Evolutionary conservation across 1,284 basidiomycete genomes (phyloP).

Genomic region (Cutaneotrichosporon dermatis): DNA sequence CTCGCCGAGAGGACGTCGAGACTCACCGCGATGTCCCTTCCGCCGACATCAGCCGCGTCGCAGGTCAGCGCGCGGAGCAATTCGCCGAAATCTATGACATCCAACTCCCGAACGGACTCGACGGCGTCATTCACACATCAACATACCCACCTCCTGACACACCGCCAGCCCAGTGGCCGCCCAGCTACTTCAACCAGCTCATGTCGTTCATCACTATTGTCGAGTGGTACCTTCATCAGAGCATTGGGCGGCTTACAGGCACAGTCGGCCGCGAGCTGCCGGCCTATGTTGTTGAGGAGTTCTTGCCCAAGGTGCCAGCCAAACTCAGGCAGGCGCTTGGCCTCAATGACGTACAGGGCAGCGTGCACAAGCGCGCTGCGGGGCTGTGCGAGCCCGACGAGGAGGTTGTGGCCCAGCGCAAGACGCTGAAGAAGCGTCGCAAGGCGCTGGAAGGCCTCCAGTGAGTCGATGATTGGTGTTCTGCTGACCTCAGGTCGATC

Average conservation of each 20-base stretch:
- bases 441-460: not conserved
- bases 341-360: conserved; percentile 10
- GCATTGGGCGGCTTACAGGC: not conserved
- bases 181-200: not conserved
- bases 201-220: not conserved
- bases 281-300: conserved; percentile 4
- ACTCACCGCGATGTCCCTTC: not conserved
- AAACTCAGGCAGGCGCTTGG: conserved; percentile 14
- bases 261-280: not conserved
- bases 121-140: too few relatives aligned
- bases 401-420: conserved; percentile 9
- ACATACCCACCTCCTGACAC: not conserved
- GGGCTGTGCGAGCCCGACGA: conserved; percentile 15
- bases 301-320: conserved; percentile 2
- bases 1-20: not conserved
- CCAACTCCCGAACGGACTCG: not conserved
- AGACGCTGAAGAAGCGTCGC: not conserved
- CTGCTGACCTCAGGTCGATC: not conserved
- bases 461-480: not conserved
- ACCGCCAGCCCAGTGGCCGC: conserved; percentile 6
- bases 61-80: too few relatives aligned
- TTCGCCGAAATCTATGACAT: not conserved
- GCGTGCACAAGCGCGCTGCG: conserved; percentile 2
- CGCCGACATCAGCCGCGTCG: not conserved
- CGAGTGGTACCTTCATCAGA: not conserved